These are phyloP conservation scores for Conoideocrella luteorostrata DNA, from an alignment of 2,329 filamentous ascomycete genomes.

Conservation along the genomic window DNA sequence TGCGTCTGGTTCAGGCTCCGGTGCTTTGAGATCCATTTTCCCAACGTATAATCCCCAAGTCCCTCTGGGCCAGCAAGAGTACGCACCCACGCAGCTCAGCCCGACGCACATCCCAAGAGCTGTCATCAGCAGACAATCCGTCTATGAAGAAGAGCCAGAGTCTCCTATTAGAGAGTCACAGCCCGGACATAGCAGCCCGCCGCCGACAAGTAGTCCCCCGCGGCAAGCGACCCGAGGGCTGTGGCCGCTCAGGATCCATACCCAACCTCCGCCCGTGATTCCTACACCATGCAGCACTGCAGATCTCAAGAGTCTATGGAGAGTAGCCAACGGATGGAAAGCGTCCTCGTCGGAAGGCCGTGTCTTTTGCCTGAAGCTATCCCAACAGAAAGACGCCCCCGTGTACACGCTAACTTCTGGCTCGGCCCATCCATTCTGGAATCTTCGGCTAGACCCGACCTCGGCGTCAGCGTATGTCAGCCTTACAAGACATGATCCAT, in stretches of 20 bases:
- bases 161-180: neutral
- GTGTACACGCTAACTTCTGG: conserved; percentile 60
- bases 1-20: conserved; percentile 25
- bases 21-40: conserved; percentile 62
- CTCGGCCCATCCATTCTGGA: conserved; percentile 57
- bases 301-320: conserved; percentile 60
- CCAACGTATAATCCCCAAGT: conserved; percentile 65
- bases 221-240: conserved; percentile 12
- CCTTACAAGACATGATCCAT: conserved; percentile 54
- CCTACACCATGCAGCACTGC: conserved; percentile 51
- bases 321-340: conserved; percentile 63
- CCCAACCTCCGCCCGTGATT: conserved; percentile 34
- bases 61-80: conserved; percentile 60
- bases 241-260: conserved; percentile 26
- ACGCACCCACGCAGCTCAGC: conserved; percentile 60
- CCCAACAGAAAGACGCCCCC: conserved; percentile 52
- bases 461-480: conserved; percentile 57
- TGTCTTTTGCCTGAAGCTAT: conserved; percentile 52
- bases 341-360: conserved; percentile 53
- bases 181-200: conserved; percentile 7
- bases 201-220: conserved; percentile 15
- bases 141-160: conserved; percentile 28
- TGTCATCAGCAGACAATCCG: conserved; percentile 60
- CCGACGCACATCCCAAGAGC: conserved; percentile 57
- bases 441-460: conserved; percentile 56